Percentiles rank a stretch among this genome's conserved stretches.
phyloP scores from a whole-genome alignment of 352 stramenopile genomes.

The Thraustotheca clavata region DNA sequence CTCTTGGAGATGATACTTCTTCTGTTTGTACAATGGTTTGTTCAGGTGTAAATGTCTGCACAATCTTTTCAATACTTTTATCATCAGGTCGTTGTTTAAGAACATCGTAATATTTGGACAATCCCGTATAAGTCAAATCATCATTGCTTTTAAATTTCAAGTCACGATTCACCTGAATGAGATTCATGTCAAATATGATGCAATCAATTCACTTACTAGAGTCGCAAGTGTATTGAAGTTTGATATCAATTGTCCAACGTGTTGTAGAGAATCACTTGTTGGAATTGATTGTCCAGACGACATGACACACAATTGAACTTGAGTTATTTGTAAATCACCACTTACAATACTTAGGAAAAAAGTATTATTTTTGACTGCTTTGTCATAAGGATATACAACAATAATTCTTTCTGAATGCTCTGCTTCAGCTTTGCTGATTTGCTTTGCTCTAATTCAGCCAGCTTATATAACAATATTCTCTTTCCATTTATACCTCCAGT shows the following conservation, averaged over 20 bases:
- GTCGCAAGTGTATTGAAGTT: conserved; percentile 11
- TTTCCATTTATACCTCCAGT: conserved; percentile 31
- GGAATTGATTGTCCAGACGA: conserved; percentile 10
- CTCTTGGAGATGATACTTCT: not conserved
- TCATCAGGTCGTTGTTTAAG: not conserved
- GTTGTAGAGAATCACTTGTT: not conserved
- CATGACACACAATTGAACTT: not conserved
- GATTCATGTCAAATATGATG: not conserved
- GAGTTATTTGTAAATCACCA: not conserved
- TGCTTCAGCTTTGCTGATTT: not conserved
- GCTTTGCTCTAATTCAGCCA: not conserved
- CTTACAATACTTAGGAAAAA: not conserved
- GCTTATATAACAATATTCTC: not conserved
- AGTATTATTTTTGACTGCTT: not conserved
- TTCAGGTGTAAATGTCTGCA: not conserved
- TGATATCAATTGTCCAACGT: conserved; percentile 5
- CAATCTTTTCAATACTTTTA: not conserved
- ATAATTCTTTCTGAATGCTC: not conserved
- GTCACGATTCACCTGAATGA: not conserved
- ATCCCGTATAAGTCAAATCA: not conserved
- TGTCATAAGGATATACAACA: conserved; percentile 5
- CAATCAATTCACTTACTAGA: not conserved
- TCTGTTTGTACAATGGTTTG: too few species aligned
- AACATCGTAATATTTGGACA: not conserved
- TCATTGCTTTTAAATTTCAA: not conserved